Evolutionary conservation across 805 yeast genomes (phyloP), one percentile per base, ranked within the genome.

Genomic region (Ogataea methanolica): DNA sequence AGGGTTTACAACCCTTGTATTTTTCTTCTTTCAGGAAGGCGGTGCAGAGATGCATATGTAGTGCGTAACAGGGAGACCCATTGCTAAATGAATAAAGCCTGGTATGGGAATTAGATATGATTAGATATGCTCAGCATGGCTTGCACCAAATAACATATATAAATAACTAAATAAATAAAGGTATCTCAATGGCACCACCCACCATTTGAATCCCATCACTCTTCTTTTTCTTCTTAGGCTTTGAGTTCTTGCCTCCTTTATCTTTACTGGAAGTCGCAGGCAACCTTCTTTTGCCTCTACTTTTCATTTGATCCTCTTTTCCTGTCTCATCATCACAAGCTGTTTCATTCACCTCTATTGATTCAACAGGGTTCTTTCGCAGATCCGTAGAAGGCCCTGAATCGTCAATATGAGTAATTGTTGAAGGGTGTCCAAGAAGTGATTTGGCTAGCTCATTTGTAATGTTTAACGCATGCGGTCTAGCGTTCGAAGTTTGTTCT

Each of bases 161-260:
- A 33, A 15, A 15, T n/a, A 15, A 11, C 22, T 41, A 71, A 33
- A 73, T 60, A 49, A 73, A 74, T 23, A 74, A 58, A 1, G 78
- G 78, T 11, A 73, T 66, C 49, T 73, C 78, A 41, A 72, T 69
- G 6, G 74, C 74, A 11, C 74, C 74, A 12, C 74, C 74, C 36
- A 68, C 72, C 1, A 69, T 65, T 38, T 63, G 62, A n/a, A 65
- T 48, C n/a, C 54, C 57, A 36, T 58, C 57, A 26, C 52, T 51
- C 34, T 56, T 52, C 44, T 45, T 60, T 40, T 41, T 45, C 23
- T 47, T 45, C 38, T 43, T 53, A 29, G 39, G 38, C 36, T 42
- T 42, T 36, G 22, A 11, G 22, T 12, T 36, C 16, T 17, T 36
- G 1, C 15, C 14, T 26, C 36, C 37, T 40, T 44, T 46, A 21